Conservation (phyloP, 169 alveolate genomes). For the Cryptosporidium viatorum region DNA sequence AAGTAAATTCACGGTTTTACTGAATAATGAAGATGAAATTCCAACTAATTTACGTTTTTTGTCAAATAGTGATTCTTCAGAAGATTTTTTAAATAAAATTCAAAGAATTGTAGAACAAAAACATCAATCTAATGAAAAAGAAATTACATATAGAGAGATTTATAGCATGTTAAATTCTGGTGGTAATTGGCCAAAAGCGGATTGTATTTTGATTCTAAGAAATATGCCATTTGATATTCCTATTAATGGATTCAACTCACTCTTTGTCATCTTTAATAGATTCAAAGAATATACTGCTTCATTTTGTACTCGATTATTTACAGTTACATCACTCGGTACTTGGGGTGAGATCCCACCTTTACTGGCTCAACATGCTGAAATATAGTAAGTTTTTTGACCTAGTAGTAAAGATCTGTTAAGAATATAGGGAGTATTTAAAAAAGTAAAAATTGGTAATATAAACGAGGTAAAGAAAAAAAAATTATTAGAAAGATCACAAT, state of each 20-base stretch:
- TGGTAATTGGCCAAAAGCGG: constrained; percentile 67
- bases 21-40: constrained; percentile 27
- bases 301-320: constrained; percentile 1
- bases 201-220: constrained; percentile 53
- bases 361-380: constrained; percentile 45
- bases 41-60: constrained; percentile 44
- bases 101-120: constrained; percentile 25
- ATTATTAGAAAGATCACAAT: no score
- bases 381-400: constrained; percentile 36
- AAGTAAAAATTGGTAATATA: no score
- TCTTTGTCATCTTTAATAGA: constrained; percentile 12
- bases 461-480: no score
- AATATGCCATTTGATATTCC: constrained; percentile 65
- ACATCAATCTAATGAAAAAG: neutral
- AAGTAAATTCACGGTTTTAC: constrained; percentile 3
- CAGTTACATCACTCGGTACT: constrained; percentile 31
- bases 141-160: constrained; percentile 37
- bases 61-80: constrained; percentile 35
- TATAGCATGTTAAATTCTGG: constrained; percentile 48
- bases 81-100: constrained; percentile 48
- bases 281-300: constrained; percentile 60
- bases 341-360: constrained; percentile 69
- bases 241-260: constrained; percentile 12
- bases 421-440: neutral
- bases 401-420: neutral